These are phyloP conservation scores for Leptosphaerulina australis DNA, from an alignment of 2,329 filamentous ascomycete genomes.

Conservation along the genomic window DNA sequence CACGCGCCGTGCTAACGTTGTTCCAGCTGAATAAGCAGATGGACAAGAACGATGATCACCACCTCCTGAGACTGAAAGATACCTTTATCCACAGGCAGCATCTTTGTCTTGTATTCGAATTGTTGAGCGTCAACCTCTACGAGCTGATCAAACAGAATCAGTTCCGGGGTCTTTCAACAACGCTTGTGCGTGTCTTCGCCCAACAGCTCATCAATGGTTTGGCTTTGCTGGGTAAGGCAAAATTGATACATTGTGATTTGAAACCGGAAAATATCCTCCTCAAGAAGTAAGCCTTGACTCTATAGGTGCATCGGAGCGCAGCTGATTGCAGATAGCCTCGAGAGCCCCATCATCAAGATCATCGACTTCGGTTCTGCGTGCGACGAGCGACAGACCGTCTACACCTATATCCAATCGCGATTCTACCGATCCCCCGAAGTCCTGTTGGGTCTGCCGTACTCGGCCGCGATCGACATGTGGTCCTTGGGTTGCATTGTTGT, in stretches of 20 bases:
- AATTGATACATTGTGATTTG: slow-evolving; percentile 95
- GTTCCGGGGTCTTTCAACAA: slow-evolving; percentile 95
- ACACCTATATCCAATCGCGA: slow-evolving; percentile 97
- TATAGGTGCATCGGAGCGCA: not conserved
- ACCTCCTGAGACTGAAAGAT: slow-evolving; percentile 90
- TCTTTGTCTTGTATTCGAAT: slow-evolving; percentile 93
- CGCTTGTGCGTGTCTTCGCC: slow-evolving; percentile 93
- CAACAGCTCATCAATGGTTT: slow-evolving; percentile 94
- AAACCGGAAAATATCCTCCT: slow-evolving; percentile 98
- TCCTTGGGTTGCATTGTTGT: slow-evolving; percentile 98
- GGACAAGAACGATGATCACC: slow-evolving; percentile 98
- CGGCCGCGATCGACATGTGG: slow-evolving; percentile 99
- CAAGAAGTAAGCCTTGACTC: slow-evolving; percentile 71
- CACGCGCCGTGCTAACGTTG: slow-evolving; percentile 15
- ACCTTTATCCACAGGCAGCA: slow-evolving; percentile 98
- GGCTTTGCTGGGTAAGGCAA: slow-evolving; percentile 91
- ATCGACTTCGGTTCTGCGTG: slow-evolving; percentile 99
- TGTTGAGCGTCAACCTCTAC: slow-evolving; percentile 96
- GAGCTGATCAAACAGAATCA: slow-evolving; percentile 99
- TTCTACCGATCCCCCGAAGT: slow-evolving; percentile 99
- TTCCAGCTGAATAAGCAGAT: slow-evolving; percentile 93
- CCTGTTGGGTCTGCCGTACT: slow-evolving; percentile 92
- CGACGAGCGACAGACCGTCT: slow-evolving; percentile 97
- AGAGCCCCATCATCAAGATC: slow-evolving; percentile 99
- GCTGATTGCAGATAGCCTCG: slow-evolving; percentile 62